A percentile compares a stretch with the other conserved stretches of the same genome.
Conservation (phyloP, 73 alveolate species). For the Loxodes magnus region DNA sequence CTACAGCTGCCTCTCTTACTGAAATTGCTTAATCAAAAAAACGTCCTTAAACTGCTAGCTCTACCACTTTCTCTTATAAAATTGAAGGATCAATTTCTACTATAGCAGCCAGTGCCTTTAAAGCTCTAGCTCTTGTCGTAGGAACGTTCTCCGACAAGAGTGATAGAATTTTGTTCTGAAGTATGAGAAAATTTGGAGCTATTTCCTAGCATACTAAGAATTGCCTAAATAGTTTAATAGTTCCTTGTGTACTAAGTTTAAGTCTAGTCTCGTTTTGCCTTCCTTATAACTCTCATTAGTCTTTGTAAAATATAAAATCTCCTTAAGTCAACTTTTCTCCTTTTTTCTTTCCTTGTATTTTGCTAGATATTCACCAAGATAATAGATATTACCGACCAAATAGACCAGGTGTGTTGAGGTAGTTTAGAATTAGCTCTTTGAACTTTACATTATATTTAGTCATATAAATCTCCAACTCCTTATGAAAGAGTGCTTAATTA, state of each 20-base stretch:
- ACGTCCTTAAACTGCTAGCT: slow-evolving; percentile 7
- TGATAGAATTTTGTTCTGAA: background rate
- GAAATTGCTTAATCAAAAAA: background rate
- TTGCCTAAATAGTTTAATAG: background rate
- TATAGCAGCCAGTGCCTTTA: background rate
- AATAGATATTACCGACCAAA: background rate
- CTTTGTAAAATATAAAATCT: background rate
- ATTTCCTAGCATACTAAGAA: background rate
- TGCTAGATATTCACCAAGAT: background rate
- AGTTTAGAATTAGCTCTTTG: background rate
- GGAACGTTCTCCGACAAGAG: background rate
- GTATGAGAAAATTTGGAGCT: background rate
- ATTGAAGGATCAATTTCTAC: slow-evolving; percentile 7
- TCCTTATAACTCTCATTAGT: background rate
- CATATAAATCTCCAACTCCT: background rate
- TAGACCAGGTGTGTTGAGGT: background rate
- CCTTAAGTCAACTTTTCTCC: background rate
- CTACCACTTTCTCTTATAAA: background rate
- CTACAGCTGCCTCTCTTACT: slow-evolving; percentile 12
- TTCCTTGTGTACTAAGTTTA: background rate
- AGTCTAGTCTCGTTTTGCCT: background rate
- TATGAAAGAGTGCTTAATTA: background rate
- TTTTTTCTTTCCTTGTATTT: background rate
- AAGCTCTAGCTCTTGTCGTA: slow-evolving; percentile 7
- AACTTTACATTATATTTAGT: background rate